Base-by-base conservation (phyloP, 1,139 yeast species). In the Debaryomyces nepalensis region DNA sequence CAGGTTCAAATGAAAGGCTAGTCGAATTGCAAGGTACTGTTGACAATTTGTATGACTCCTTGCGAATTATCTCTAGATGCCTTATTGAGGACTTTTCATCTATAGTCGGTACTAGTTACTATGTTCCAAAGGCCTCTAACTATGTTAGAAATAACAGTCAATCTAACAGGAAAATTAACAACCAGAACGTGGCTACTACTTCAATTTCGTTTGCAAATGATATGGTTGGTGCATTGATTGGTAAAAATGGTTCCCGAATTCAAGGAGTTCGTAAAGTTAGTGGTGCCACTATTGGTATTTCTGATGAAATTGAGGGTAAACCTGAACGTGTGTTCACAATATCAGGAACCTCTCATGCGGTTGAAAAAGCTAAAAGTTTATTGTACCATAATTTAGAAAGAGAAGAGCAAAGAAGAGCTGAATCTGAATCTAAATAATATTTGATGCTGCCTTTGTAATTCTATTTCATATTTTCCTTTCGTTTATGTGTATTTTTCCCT, bases 201-300 rank as follows among this genome's bases (percentile, higher is more conserved):
- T 46, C 64, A 2, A 70, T 84, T 26, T 68, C 79, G 15, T 85
- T 89, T 60, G 89, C 96, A 30, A 84, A 87, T 52, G 90, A 84
- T 46, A 83, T 84, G 70, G 96, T 90, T 39, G 97, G 97, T 37
- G 95, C 96, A 39, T 75, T 90, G 45, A 88, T 90, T 57, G 97
- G 97, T 52, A 85, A 85, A 55, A 84, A 84, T 52, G 97, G 97
- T 34, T 71, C 87, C 34, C 79, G 95, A 66, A 88, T 90, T 54
- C 95, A 87, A 61, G 96, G 91, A 43, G 87, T 90, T 42, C 78
- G 97, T 53, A 81, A 86, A 55, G 78, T 77, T 33, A 81, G 91
- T 43, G 93, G 93, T 29, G 93, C 96, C 22, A 79, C 82, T 40
- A 89, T 90, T 59, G 82, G 84, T 8, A 88, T 90, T 50, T 85